These are phyloP conservation scores for Carex arenaria DNA, from an alignment of 202 grass and related monocot genomes.

Conservation along the genomic window DNA sequence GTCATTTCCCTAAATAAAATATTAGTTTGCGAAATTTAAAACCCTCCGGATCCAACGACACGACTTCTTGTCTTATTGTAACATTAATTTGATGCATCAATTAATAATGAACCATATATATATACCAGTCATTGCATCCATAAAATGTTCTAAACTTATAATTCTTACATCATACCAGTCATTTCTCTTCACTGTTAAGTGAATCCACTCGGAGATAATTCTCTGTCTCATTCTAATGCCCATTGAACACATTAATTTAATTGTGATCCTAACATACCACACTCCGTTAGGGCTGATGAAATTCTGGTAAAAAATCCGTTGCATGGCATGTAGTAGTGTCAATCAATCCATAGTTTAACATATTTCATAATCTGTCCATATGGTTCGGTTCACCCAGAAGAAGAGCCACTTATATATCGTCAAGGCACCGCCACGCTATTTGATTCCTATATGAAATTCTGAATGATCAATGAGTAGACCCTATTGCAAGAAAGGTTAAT, in stretches of 20 bases:
- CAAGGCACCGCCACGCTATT: constrained; percentile 65
- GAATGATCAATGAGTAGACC: constrained; percentile 98
- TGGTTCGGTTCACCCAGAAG: constrained; percentile 99
- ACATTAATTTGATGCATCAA: neutral
- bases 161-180: constrained; percentile 47
- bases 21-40: neutral
- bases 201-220: too few species aligned
- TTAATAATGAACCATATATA: too few species aligned
- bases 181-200: constrained; percentile 49
- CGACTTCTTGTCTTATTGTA: neutral
- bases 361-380: constrained; percentile 80
- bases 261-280: constrained; percentile 17
- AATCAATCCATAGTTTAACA: constrained; percentile 49
- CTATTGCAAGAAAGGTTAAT: constrained; percentile 58
- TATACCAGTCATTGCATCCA: neutral
- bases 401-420: constrained; percentile 88
- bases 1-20: neutral
- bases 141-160: neutral
- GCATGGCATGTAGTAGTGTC: constrained; percentile 38
- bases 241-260: too few species aligned
- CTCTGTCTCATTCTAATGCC: too few species aligned
- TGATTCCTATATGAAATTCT: constrained; percentile 42
- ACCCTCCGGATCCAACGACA: neutral
- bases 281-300: too few species aligned
- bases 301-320: constrained; percentile 35